Base-by-base conservation (phyloP, 164 flowering plant species). In the Akebia trifoliata region DNA sequence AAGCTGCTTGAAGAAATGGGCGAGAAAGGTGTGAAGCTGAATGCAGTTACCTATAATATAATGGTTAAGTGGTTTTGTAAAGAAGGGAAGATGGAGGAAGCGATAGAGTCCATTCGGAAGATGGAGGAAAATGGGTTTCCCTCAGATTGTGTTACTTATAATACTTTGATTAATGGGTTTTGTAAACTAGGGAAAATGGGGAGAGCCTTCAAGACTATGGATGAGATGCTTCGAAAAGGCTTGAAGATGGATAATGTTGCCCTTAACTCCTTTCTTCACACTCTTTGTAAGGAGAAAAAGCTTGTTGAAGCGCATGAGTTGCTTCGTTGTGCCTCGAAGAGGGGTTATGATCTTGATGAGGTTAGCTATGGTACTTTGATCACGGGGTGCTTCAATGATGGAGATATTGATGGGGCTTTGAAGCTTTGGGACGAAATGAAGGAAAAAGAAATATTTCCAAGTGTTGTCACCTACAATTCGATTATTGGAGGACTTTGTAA, bases 361-460 rank as follows among this genome's bases (percentile, higher is more conserved):
- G 84, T 85, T 20, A 81, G 89, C 56, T 92, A 84, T 73, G 89
- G 98, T 40, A 92, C 91, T 39, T 51, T 92, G 63, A 83, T 92
- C 9, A 57, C 37, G 56, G 93, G 91, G 10, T 80, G 72, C 55
- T 86, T 74, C 56, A 76, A 69, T 60, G 68, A 77, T 47, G 85
- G 68, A 63, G 72, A 82, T 47, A 65, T 43, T 4, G 83, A 73
- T 20, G 68, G 49, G 35, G 96, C 96, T 37, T 61, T 85, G 72
- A 64, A 80, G 65, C 67, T 89, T 50, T 92, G 96, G 93, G 81
- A 77, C 67, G 89, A 83, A 66, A 86, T 86, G 93, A 83, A 77
- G 72, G 69, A 73, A 70, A 83, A 64, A 54, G 57, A 65, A 42
- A 81, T 89, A 21, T 62, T 79, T 65, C 98, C 96, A 2, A 76